Evolutionary conservation across 1,284 basidiomycete genomes (phyloP).

Genomic region (Ceratobasidium sp.): DNA sequence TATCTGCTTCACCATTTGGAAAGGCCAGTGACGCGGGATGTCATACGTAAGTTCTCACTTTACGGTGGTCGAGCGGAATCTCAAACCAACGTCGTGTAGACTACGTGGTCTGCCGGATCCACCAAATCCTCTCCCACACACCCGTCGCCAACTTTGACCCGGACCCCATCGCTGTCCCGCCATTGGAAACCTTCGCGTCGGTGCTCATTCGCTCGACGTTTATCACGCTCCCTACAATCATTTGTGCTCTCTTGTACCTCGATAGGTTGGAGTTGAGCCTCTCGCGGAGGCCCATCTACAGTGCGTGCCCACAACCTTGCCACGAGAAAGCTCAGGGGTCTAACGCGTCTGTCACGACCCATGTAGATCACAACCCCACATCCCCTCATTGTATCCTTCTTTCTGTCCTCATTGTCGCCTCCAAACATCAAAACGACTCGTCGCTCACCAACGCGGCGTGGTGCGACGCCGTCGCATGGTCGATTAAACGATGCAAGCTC

Average conservation of each 20-base stretch:
- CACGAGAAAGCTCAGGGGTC: conserved; percentile 23
- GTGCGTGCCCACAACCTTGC: conserved; percentile 31
- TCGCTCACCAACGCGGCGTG: conserved; percentile 44
- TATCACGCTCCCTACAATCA: conserved; percentile 44
- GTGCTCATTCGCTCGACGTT: conserved; percentile 41
- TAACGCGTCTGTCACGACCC: conserved; percentile 22
- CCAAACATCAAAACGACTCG: conserved; percentile 46
- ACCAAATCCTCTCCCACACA: conserved; percentile 42
- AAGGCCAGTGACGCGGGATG: conserved; percentile 37
- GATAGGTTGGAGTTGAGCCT: conserved; percentile 44
- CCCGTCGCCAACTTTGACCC: conserved; percentile 38
- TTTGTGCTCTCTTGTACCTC: conserved; percentile 43
- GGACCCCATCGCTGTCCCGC: conserved; percentile 33
- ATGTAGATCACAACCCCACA: conserved; percentile 43
- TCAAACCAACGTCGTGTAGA: conserved; percentile 9
- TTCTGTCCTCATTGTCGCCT: conserved; percentile 45
- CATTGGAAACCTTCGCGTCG: conserved; percentile 38
- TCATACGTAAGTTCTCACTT: conserved; percentile 34
- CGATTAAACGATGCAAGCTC: conserved; percentile 45
- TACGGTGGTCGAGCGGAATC: background rate
- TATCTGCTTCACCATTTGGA: conserved; percentile 41
- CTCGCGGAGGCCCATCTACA: conserved; percentile 35
- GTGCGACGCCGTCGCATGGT: conserved; percentile 45
- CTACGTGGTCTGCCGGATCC: conserved; percentile 41
- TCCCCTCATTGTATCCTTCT: conserved; percentile 46